Percentiles rank a stretch among this genome's conserved stretches.
Evolutionary conservation across 306 rosid genomes (phyloP).

Genomic region (Amphicarpaea edgeworthii): DNA sequence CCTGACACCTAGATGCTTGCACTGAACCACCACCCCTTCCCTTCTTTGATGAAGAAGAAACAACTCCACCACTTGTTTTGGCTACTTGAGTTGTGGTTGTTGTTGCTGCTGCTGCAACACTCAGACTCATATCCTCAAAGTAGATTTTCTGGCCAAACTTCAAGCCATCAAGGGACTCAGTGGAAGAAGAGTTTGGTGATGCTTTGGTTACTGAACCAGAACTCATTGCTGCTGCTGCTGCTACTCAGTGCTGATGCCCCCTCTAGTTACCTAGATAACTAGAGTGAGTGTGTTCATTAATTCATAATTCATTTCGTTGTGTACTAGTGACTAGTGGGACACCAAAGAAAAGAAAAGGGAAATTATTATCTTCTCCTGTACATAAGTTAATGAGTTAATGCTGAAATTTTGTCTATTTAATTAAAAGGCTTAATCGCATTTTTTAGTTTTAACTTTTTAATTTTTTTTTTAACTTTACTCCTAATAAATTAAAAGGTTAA

Average conservation of each 20-base stretch:
- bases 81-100: constrained; percentile 29
- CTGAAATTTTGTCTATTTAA: too few relatives aligned
- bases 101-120: constrained; percentile 51
- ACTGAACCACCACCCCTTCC: constrained; percentile 50
- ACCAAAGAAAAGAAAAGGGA: too few relatives aligned
- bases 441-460: too few relatives aligned
- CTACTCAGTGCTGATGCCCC: not conserved
- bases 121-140: constrained; percentile 70
- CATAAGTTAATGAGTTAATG: too few relatives aligned
- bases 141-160: constrained; percentile 80
- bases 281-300: not conserved
- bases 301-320: not conserved
- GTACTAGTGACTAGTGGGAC: too few relatives aligned
- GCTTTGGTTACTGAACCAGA: constrained; percentile 63
- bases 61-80: constrained; percentile 34
- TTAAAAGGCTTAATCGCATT: too few relatives aligned
- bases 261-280: not conserved
- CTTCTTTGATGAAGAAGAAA: constrained; percentile 55
- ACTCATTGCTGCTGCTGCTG: constrained; percentile 51
- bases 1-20: constrained; percentile 84
- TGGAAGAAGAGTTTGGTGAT: constrained; percentile 40
- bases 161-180: constrained; percentile 73
- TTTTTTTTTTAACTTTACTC: too few relatives aligned
- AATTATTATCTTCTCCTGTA: too few relatives aligned
- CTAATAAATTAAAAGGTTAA: too few relatives aligned